Base-by-base conservation (phyloP, 1,284 basidiomycete genomes). In the Taiwanofungus camphoratus region DNA sequence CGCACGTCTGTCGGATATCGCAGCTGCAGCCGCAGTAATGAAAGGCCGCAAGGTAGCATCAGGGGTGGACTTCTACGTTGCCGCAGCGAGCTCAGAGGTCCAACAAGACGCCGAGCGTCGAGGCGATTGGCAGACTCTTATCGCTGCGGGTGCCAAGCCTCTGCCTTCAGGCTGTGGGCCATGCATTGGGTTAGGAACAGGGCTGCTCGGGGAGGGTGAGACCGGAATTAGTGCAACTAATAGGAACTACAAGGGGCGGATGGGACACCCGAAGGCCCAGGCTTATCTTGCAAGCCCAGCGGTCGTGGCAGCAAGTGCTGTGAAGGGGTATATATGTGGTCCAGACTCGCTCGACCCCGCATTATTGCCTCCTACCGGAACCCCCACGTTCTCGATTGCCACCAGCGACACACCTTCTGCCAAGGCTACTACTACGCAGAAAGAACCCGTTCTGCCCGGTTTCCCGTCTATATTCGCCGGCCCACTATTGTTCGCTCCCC, bases 151-250 rank as follows among this genome's bases (percentile, higher is more conserved):
- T 3, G 95, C 95, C 5, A 92, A 90, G 64, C 82, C 87, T 1
- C 75, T 99, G 0, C 95, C 96, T 5, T 88, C 95, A 0, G 96
- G 95, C 1, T 99, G 96, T 60, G 96, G 95, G 0, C 95, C 95
- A 0, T 99, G 96, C 64, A 99, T 99, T 51, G 96, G 96, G 18
- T 76, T 99, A 4, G 95, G 95, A 3, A 85, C 84, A 1, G 96
- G 96, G 12, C 68, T 99, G 42, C 70, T 99, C 19, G 84, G 97
- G 62, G 94, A 98, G 57, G 95, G 95, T 3, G 77, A 99, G 66
- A 85, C 87, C 2, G 95, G 95, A 1, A 99, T 99, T 62, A 94
- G 90, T 54, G 95, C 96, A 5, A 99, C 95, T 11, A 99, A 99
- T 68, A 76, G 95, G 62, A 99, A 99, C 62, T 99, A 98, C 71